phyloP scores from a whole-genome alignment of 2,329 filamentous ascomycete genomes.

The Colletotrichum sp. region DNA sequence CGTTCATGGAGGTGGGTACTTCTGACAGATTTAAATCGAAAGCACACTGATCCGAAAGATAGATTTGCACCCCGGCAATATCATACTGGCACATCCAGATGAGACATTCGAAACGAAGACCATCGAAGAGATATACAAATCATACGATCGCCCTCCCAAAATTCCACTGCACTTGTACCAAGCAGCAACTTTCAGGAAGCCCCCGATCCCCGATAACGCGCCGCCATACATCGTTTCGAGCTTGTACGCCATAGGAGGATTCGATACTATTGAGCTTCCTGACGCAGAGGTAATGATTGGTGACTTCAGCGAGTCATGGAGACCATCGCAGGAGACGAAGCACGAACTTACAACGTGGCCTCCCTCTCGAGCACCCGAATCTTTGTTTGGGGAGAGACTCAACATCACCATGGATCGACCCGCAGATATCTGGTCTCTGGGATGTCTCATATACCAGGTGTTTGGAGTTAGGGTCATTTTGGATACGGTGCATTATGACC shows the following conservation, averaged over 20 bases:
- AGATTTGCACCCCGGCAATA: neutral
- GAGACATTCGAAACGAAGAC: neutral
- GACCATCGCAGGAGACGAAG: neutral
- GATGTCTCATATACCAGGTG: neutral
- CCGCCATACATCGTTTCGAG: neutral
- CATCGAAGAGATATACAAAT: neutral
- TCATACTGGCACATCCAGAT: neutral
- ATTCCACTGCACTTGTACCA: neutral
- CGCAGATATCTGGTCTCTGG: neutral
- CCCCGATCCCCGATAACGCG: neutral
- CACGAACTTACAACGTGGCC: neutral
- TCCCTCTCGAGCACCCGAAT: neutral
- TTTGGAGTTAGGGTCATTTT: neutral
- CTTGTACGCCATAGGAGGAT: fast-evolving
- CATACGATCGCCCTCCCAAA: neutral
- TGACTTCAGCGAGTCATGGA: neutral
- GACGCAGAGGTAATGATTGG: neutral
- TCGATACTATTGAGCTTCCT: neutral
- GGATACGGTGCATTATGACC: neutral
- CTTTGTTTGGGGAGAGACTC: neutral
- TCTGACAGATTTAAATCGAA: fast-evolving
- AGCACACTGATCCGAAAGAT: neutral
- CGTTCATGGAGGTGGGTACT: neutral
- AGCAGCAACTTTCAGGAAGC: neutral
- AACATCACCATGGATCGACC: neutral